Base-by-base conservation (phyloP, 2,329 filamentous ascomycete species). In the Cladophialophora psammophila region DNA sequence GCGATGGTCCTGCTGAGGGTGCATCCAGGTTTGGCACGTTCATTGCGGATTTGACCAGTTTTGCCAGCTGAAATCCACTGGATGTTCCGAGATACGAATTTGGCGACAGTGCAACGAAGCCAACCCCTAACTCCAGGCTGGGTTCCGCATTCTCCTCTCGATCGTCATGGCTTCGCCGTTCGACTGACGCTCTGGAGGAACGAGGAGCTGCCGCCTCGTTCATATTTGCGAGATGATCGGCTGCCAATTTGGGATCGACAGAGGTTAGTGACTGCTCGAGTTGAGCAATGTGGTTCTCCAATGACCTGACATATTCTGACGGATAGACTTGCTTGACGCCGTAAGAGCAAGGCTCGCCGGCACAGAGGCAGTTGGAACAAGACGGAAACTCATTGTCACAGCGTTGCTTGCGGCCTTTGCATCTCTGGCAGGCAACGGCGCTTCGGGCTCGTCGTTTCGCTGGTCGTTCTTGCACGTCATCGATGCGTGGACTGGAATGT, bases 371-470 rank as follows among this genome's bases (percentile, higher is more conserved):
- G 18, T 50, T 50, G 18, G 45, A 50, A 50, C 45, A 50, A 31
- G 45, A 50, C 12, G 45, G 45, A 9, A 50, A 50, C 20, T 50
- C 45, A 50, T 50, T 50, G 45, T 50, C 45, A 26, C 45, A 50
- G 45, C 45, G 45, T 50, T 50, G 45, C 9, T 50, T 50, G 18
- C 45, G 45, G 18, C 45, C 45, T 50, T 50, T 50, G 45, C 45
- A 50, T 50, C 45, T 18, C 20, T 50, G 45, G 9, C 45, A 50
- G 5, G 45, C 45, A 26, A 50, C 45, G 45, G 45, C 45, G 45
- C 45, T 50, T 31, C 45, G 45, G 7, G 45, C 45, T 50, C 45
- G 45, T 50, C 45, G 45, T 12, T 50, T 50, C 7, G 45, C 45
- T 9, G 45, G 45, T 50, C 45, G n/a, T 10, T 50, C 45, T 31